phyloP scores from a whole-genome alignment of 2,329 filamentous ascomycete genomes.

The Chalaropsis ovoidea region DNA sequence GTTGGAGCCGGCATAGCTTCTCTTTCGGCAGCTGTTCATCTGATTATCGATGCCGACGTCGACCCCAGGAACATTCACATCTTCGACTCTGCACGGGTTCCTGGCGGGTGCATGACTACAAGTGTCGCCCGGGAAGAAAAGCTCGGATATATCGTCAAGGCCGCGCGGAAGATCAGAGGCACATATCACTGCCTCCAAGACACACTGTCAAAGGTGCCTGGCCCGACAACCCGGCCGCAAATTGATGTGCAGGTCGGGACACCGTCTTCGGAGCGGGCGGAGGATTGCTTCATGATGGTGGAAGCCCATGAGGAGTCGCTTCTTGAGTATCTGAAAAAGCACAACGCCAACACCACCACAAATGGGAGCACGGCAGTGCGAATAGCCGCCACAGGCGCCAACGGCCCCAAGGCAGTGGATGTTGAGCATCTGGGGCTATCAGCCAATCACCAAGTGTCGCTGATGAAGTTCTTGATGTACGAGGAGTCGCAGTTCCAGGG shows the following conservation, averaged over 20 bases:
- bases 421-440: slow-evolving; percentile 23
- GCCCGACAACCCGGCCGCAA: slow-evolving; percentile 9
- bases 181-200: slow-evolving; percentile 32
- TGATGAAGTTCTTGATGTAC: slow-evolving; percentile 32
- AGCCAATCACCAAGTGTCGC: slow-evolving; percentile 22
- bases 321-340: slow-evolving; percentile 22
- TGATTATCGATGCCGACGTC: slow-evolving; percentile 32
- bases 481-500: slow-evolving; percentile 29
- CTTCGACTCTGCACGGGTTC: slow-evolving; percentile 30
- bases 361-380: slow-evolving; percentile 16
- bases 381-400: slow-evolving; percentile 9
- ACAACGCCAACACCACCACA: slow-evolving; percentile 11
- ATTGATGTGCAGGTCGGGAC: not conserved
- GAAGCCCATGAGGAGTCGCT: slow-evolving; percentile 15
- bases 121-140: slow-evolving; percentile 28
- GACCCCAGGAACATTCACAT: slow-evolving; percentile 32
- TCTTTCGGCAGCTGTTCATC: slow-evolving; percentile 33
- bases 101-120: slow-evolving; percentile 31
- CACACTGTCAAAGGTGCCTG: slow-evolving; percentile 24
- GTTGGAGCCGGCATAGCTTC: slow-evolving; percentile 33
- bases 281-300: not conserved
- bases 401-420: slow-evolving; percentile 21
- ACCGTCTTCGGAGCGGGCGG: not conserved
- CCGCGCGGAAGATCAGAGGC: slow-evolving; percentile 32
- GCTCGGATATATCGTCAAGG: slow-evolving; percentile 33